Base-by-base conservation (phyloP, 2,329 filamentous ascomycete genomes). In the Colletotrichum cuscutae region DNA sequence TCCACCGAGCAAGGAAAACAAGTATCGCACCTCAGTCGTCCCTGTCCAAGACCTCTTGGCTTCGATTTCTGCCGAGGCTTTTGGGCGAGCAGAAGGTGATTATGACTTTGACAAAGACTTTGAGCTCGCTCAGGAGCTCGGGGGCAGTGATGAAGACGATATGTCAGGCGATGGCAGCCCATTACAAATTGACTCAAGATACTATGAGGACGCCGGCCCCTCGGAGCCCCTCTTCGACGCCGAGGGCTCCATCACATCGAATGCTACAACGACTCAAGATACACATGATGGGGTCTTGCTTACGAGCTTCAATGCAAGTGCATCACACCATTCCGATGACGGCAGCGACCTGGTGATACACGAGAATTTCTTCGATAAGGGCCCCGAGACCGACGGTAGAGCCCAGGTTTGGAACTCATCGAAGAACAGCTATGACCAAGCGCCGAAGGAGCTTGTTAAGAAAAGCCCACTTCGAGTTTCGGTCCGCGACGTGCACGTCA, bases 41-140 rank as follows among this genome's bases (percentile, higher is more conserved):
- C 95, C 95, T 0, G 89, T 99, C 7, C 87, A 97, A 77, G 93
- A 98, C 76, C 90, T 99, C 82, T 89, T 99, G 74, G 93, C 95
- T 5, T 98, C 96, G 0, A 95, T 99, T 76, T 94, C 94, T 7
- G 94, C 94, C 1, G 94, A 98, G 81, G 94, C 94, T 0, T 95
- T 97, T 80, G 89, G 89, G 4, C 87, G 82, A 71, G 85, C 89
- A 0, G 88, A 91, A 74, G 89, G 89, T 9, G 88, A 90, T 53
- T 92, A 90, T 74, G 88, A 90, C 72, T 89, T 89, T 75, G 91
- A 91, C 74, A 88, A 89, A 72, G 91, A 91, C 75, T 93, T 93
- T 79, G 87, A 86, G 2, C 82, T 88, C 11, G 87, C 86, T 1
- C 83, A 87, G 63, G 86, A 88, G 66, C 84, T 87, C 68, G 84